Evolutionary conservation across 2,329 filamentous ascomycete species (phyloP).

Genomic region (Hymenoscyphus scutula): DNA sequence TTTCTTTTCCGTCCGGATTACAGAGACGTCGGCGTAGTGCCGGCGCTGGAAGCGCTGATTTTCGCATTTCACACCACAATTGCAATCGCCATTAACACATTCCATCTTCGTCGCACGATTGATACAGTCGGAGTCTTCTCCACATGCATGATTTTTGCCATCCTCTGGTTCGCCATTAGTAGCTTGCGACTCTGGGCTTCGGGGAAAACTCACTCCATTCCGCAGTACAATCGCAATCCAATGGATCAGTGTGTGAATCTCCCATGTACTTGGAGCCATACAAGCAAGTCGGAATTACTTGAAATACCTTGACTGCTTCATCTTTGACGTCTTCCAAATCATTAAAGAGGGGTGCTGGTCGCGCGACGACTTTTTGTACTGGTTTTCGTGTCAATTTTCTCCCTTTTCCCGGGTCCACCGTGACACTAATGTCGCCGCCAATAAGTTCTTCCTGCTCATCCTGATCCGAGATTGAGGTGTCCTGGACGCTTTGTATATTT

Average conservation of each 20-base stretch:
- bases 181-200: constrained; percentile 11
- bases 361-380: constrained; percentile 65
- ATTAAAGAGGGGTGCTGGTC: constrained; percentile 64
- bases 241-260: constrained; percentile 80
- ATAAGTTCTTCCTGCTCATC: constrained; percentile 50
- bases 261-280: constrained; percentile 93
- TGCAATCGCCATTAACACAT: constrained; percentile 77
- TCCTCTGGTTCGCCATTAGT: constrained; percentile 48
- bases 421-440: constrained; percentile 60
- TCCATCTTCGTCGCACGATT: constrained; percentile 98
- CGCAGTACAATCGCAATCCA: constrained; percentile 93
- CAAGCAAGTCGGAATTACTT: constrained; percentile 78
- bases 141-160: constrained; percentile 78
- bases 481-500: constrained; percentile 26
- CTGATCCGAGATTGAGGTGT: constrained; percentile 37
- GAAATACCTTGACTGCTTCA: constrained; percentile 74
- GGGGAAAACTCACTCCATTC: constrained; percentile 77
- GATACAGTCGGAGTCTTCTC: constrained; percentile 96
- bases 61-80: constrained; percentile 83
- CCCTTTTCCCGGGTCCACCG: constrained; percentile 62
- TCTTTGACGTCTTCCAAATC: constrained; percentile 75
- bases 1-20: constrained; percentile 98
- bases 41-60: constrained; percentile 93
- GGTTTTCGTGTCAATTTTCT: constrained; percentile 72
- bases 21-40: constrained; percentile 85